Evolutionary conservation across 2,329 filamentous ascomycete species (phyloP), one percentile per base, ranked within the genome.

Genomic region (Leptographium flavum): DNA sequence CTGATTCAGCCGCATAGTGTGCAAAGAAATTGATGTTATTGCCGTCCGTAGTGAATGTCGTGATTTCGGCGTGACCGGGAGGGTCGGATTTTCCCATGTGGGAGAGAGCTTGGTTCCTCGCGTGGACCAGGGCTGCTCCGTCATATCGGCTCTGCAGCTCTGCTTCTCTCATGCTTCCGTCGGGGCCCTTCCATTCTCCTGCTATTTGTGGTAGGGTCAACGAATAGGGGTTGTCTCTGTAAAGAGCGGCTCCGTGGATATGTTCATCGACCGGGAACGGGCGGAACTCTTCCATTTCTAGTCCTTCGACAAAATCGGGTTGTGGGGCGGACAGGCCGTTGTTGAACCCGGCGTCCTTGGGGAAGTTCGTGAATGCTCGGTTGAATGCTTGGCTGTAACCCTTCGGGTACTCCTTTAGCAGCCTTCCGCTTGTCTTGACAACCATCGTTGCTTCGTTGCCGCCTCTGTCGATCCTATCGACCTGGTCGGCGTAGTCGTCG

Each of bases 31-130:
- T 49, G 28, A 59, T 23, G 13, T 28, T 48, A 4, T 35, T 47
- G n/a, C 58, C 58, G 32, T 59, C 44, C 1, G 55, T 56, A 19
- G 51, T 52, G 39, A 59, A 58, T 0, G 55, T 59, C 4, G 50
- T 52, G 45, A 59, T 27, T 5, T 47, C 36, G 6, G 58, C 50
- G 30, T 55, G 47, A 5, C 53, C 53, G 1, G 48, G 31, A 2
- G 48, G 46, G n/a, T 56, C 49, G 0, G 51, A 19, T 19, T 49
- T 45, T 1, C 49, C 51, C 2, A 56, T 22, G 11, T 46, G 52
- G 7, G 28, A 3, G 1, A 60, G 54, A 28, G 57, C 57, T 10
- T 52, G 38, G 21, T 53, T 58, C 17, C 58, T 49, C 5, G 52
- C 53, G 21, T 56, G 54, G 15, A 57, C 56, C 4, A 60, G 49